phyloP scores from a whole-genome alignment of 805 yeast genomes.

The Lipomyces japonicus region DNA sequence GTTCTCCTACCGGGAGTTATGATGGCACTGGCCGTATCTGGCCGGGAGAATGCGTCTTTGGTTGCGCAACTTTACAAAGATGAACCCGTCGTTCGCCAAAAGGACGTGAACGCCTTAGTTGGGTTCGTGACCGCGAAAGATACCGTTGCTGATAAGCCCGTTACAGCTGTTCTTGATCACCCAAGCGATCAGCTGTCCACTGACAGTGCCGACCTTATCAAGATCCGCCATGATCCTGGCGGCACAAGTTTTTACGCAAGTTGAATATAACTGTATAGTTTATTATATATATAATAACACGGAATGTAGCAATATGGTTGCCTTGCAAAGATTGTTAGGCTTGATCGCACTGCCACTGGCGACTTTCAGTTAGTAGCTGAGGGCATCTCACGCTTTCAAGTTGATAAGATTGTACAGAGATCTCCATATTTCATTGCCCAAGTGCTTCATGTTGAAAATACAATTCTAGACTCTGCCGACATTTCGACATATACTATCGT shows the following conservation, averaged over 20 bases:
- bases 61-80: slow-evolving; percentile 3
- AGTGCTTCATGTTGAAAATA: slow-evolving; percentile 4
- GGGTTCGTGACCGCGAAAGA: slow-evolving; percentile 12
- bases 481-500: slow-evolving; percentile 24
- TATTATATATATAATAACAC: background rate
- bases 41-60: slow-evolving; percentile 17
- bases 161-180: slow-evolving; percentile 2
- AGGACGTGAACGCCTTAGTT: background rate
- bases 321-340: slow-evolving; percentile 26
- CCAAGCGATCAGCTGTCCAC: slow-evolving; percentile 5
- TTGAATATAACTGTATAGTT: background rate
- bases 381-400: slow-evolving; percentile 27
- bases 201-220: background rate
- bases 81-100: background rate
- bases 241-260: slow-evolving; percentile 7
- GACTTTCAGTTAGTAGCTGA: slow-evolving; percentile 26
- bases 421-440: slow-evolving; percentile 9
- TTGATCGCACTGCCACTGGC: slow-evolving; percentile 24
- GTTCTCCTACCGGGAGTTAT: slow-evolving; percentile 20
- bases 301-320: slow-evolving; percentile 21
- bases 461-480: slow-evolving; percentile 18
- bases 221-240: background rate
- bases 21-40: slow-evolving; percentile 9
- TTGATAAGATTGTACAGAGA: slow-evolving; percentile 9
- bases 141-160: background rate